A percentile compares a stretch with the other conserved stretches of the same genome.
Conservation (phyloP, 768 basidiomycete genomes). For the Suillus variegatus region DNA sequence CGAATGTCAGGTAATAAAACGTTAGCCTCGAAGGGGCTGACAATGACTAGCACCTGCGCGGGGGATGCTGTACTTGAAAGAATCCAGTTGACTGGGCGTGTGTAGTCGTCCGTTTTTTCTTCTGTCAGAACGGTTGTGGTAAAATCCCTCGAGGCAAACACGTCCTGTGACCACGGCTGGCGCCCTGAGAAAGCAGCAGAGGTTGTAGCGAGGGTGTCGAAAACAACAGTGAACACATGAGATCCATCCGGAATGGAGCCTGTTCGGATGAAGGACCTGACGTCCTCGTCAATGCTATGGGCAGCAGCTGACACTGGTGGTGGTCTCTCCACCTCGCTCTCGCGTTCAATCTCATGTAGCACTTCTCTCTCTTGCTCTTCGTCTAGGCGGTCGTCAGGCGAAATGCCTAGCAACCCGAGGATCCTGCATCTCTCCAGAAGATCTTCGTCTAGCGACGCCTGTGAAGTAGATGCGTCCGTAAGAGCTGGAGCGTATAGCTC, state of each 20-base stretch:
- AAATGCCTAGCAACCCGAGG: constrained; percentile 26
- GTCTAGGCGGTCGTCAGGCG: constrained; percentile 30
- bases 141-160: constrained; percentile 23
- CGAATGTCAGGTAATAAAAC: constrained; percentile 39
- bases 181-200: constrained; percentile 17
- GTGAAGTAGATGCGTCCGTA: constrained; percentile 9
- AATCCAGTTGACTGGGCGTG: constrained; percentile 47
- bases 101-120: constrained; percentile 31
- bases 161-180: constrained; percentile 17
- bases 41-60: constrained; percentile 31
- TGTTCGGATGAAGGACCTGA: constrained; percentile 27
- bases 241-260: constrained; percentile 26
- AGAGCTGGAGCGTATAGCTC: constrained; percentile 31
- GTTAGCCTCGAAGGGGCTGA: constrained; percentile 45
- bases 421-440: constrained; percentile 26
- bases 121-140: neutral
- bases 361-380: constrained; percentile 54
- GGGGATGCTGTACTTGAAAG: constrained; percentile 35
- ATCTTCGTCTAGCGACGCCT: constrained; percentile 8
- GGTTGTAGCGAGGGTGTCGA: constrained; percentile 14
- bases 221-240: constrained; percentile 20
- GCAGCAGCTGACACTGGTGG: constrained; percentile 25
- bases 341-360: constrained; percentile 41
- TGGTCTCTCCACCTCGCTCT: constrained; percentile 40
- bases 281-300: constrained; percentile 27